Percentiles rank a stretch among this genome's conserved stretches.
Evolutionary conservation across 768 basidiomycete species (phyloP).

Genomic region (Termitomyces sp.): DNA sequence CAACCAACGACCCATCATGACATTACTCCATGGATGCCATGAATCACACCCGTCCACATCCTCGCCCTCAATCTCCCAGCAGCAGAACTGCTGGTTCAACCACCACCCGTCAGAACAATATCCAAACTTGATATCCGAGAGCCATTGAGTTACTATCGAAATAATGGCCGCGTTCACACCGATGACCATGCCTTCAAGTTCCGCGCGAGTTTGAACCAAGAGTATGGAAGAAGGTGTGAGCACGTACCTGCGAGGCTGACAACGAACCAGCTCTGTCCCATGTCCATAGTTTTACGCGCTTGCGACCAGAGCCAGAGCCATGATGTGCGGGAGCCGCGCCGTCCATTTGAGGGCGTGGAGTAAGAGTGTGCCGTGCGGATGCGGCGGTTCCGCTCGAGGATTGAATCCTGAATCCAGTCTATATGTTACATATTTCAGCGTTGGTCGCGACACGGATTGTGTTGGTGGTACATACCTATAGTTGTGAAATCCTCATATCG

Average conservation of each 20-base stretch:
- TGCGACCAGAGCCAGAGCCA: conserved; percentile 60
- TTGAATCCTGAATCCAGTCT: conserved; percentile 98
- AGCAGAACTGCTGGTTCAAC: conserved; percentile 97
- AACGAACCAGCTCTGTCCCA: conserved; percentile 91
- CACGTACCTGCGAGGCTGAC: conserved; percentile 83
- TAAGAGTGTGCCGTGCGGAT: conserved; percentile 55
- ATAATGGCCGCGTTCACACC: conserved; percentile 94
- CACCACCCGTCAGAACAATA: conserved; percentile 98
- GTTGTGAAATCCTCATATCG: conserved; percentile 96
- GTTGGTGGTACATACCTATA: conserved; percentile 62
- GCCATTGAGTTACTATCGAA: conserved; percentile 94
- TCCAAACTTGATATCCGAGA: conserved; percentile 96
- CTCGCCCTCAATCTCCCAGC: conserved; percentile 89
- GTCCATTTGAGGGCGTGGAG: conserved; percentile 17
- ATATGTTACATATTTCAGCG: not conserved
- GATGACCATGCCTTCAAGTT: conserved; percentile 74
- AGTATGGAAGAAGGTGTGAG: too few species aligned
- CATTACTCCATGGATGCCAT: conserved; percentile 87
- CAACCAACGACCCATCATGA: conserved; percentile 70
- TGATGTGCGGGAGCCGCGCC: conserved; percentile 26
- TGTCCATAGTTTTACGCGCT: conserved; percentile 53
- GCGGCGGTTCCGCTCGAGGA: conserved; percentile 81
- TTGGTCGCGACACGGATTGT: not conserved
- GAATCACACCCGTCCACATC: conserved; percentile 81
- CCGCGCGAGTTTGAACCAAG: not conserved